Conservation (phyloP, 1,284 basidiomycete genomes). For the Tilletiaria anomala region DNA sequence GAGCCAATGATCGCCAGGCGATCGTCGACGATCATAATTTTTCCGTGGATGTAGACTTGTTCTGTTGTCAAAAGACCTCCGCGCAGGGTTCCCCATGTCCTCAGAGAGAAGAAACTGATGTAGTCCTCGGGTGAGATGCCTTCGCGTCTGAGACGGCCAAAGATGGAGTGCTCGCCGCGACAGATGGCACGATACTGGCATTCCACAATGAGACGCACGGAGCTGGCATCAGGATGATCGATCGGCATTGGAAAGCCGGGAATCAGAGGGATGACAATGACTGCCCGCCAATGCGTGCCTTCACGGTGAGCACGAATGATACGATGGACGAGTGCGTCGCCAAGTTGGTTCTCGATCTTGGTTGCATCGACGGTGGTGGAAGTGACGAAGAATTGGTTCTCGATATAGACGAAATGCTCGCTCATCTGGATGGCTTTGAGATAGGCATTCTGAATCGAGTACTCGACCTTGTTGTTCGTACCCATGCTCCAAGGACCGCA, state of each 20-base stretch:
- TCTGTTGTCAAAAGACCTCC: conserved; percentile 76
- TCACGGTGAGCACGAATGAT: conserved; percentile 79
- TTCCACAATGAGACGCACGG: conserved; percentile 47
- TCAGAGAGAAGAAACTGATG: conserved; percentile 76
- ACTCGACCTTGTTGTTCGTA: conserved; percentile 68
- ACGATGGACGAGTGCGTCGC: conserved; percentile 79
- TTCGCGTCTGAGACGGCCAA: conserved; percentile 67
- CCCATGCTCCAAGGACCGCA: conserved; percentile 94
- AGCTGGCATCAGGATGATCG: conserved; percentile 79
- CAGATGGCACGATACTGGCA: conserved; percentile 65
- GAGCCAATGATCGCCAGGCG: conserved; percentile 95
- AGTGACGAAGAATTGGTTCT: conserved; percentile 98
- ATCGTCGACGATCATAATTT: conserved; percentile 85
- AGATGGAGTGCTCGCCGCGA: conserved; percentile 84
- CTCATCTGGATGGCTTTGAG: conserved; percentile 80
- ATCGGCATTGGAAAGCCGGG: conserved; percentile 90
- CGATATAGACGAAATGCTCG: conserved; percentile 54
- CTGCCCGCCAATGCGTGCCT: conserved; percentile 71
- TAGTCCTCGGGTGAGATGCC: conserved; percentile 78
- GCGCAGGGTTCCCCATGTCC: conserved; percentile 84
- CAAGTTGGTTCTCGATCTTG: conserved; percentile 80
- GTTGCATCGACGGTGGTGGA: conserved; percentile 79
- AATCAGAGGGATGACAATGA: conserved; percentile 78
- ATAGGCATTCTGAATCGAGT: conserved; percentile 90
- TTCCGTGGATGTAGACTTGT: conserved; percentile 45